These are phyloP conservation scores for Gnomoniopsis sp. DNA, from an alignment of 2,329 filamentous ascomycete species.

Conservation along the genomic window DNA sequence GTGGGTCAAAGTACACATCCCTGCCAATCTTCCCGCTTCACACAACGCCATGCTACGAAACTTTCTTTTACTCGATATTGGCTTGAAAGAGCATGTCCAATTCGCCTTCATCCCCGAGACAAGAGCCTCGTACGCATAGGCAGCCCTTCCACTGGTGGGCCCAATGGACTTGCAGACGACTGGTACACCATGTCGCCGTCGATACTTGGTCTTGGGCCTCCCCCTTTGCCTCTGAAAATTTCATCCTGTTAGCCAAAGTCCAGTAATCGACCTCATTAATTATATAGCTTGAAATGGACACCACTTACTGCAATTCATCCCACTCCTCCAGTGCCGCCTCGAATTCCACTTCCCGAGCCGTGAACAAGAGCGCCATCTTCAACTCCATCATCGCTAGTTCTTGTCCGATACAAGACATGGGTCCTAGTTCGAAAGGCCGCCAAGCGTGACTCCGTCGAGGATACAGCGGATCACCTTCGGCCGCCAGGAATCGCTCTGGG, in stretches of 20 bases:
- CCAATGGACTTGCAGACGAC: background rate
- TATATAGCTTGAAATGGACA: background rate
- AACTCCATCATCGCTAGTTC: constrained; percentile 33
- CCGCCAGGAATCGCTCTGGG: constrained; percentile 41
- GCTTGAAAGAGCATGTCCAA: background rate
- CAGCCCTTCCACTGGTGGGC: background rate
- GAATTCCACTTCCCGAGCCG: constrained; percentile 7
- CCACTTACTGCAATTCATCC: constrained; percentile 3
- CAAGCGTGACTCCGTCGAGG: constrained; percentile 23
- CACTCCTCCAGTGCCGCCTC: constrained; percentile 6
- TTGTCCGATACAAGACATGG: constrained; percentile 33
- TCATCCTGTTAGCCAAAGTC: background rate
- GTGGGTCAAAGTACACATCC: too few species aligned
- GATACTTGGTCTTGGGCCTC: background rate
- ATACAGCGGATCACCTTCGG: constrained; percentile 21
- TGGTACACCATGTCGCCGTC: constrained; percentile 8
- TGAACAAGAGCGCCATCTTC: constrained; percentile 24
- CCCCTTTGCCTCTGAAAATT: background rate
- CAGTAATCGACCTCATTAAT: background rate
- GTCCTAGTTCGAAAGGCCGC: constrained; percentile 36
- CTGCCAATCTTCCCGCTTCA: too few species aligned
- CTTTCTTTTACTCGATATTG: background rate
- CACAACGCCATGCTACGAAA: background rate
- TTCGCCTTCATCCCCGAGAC: background rate
- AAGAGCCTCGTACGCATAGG: constrained; percentile 2